A percentile compares a stretch with the other conserved stretches of the same genome.
phyloP scores from a whole-genome alignment of 2,329 filamentous ascomycete genomes.

The Onygenales sp. region DNA sequence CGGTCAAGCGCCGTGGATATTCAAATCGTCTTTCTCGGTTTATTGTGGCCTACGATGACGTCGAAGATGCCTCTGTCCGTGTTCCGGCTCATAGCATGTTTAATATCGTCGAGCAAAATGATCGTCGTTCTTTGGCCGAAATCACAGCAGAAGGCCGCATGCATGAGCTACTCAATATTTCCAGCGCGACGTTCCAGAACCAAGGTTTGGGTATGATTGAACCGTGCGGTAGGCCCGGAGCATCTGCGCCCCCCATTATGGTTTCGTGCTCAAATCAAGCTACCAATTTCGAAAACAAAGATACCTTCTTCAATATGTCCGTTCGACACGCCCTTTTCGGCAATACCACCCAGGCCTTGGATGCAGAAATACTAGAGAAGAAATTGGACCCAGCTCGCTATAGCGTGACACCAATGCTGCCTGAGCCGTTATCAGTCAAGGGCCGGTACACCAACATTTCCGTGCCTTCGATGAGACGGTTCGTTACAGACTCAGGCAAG shows the following conservation, averaged over 20 bases:
- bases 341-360: constrained; percentile 47
- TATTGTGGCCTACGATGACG: constrained; percentile 56
- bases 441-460: constrained; percentile 80
- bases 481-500: constrained; percentile 96
- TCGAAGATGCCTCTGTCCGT: constrained; percentile 51
- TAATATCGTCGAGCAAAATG: constrained; percentile 63
- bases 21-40: constrained; percentile 55
- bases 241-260: constrained; percentile 76
- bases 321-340: constrained; percentile 71
- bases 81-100: constrained; percentile 66
- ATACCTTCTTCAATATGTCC: constrained; percentile 67
- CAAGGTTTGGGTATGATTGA: constrained; percentile 72
- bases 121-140: constrained; percentile 57
- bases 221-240: constrained; percentile 66
- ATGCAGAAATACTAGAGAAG: constrained; percentile 64
- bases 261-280: constrained; percentile 64
- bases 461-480: constrained; percentile 92
- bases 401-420: constrained; percentile 61
- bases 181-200: constrained; percentile 53
- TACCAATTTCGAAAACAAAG: constrained; percentile 52
- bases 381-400: constrained; percentile 51
- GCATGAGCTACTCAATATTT: constrained; percentile 68
- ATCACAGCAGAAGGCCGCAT: constrained; percentile 65
- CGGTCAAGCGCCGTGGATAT: constrained; percentile 46
- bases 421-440: constrained; percentile 70